Evolutionary conservation across 805 yeast species (phyloP).

Genomic region (Teunomyces atbi): DNA sequence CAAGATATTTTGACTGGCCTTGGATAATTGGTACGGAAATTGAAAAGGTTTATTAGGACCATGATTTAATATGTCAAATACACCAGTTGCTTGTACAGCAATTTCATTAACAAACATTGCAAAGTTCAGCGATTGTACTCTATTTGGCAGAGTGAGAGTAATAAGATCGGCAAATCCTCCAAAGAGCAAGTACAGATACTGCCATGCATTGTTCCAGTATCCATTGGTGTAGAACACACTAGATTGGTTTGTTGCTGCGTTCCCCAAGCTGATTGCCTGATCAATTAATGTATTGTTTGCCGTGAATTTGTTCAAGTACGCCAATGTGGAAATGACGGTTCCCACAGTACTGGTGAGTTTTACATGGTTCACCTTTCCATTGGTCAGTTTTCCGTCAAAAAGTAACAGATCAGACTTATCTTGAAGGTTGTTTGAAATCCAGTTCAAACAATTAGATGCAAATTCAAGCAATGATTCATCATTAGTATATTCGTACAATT

Average conservation of each 20-base stretch:
- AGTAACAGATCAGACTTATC: slow-evolving; percentile 16
- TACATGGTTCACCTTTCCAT: slow-evolving; percentile 10
- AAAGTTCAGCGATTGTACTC: background rate
- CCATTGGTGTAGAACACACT: slow-evolving; percentile 15
- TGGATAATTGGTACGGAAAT: slow-evolving; percentile 4
- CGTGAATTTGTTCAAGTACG: slow-evolving; percentile 10
- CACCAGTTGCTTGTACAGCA: slow-evolving; percentile 13
- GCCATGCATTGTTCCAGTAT: slow-evolving; percentile 15
- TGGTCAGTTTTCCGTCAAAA: slow-evolving; percentile 10
- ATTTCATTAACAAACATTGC: background rate
- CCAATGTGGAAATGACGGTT: slow-evolving; percentile 10
- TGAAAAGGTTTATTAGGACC: background rate
- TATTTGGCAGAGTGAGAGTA: background rate
- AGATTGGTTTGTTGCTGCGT: slow-evolving; percentile 9
- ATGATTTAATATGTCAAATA: slow-evolving; percentile 12
- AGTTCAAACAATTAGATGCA: slow-evolving; percentile 9
- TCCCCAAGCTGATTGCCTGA: slow-evolving; percentile 10
- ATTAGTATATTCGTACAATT: slow-evolving; percentile 7
- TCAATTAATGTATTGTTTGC: slow-evolving; percentile 5
- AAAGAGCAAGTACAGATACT: slow-evolving; percentile 16
- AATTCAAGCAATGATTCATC: slow-evolving; percentile 8
- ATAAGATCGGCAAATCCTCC: slow-evolving; percentile 17
- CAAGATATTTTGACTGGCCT: background rate
- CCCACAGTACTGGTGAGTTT: slow-evolving; percentile 16
- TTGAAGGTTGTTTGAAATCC: slow-evolving; percentile 10